Evolutionary conservation across 257 asterid species (phyloP).

Genomic region (Vinca minor): DNA sequence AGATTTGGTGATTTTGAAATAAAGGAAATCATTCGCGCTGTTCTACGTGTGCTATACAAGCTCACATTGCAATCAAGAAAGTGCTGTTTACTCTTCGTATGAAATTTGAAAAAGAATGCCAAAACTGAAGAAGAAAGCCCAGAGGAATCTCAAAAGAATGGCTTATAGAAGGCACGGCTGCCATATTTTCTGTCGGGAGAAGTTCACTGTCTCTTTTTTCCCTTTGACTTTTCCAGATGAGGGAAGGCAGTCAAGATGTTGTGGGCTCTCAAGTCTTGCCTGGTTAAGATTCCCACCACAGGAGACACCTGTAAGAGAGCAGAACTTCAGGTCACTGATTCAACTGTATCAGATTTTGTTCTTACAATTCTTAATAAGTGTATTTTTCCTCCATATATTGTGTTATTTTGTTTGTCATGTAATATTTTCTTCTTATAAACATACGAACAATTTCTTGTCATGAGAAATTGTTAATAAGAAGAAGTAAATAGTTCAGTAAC

Average conservation of each 20-base stretch:
- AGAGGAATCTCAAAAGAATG: background rate
- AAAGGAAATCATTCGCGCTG: background rate
- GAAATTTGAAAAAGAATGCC: constrained; percentile 12
- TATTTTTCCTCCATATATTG: background rate
- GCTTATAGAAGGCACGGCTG: background rate
- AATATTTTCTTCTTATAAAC: background rate
- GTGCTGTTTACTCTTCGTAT: background rate
- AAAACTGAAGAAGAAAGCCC: background rate
- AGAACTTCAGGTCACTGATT: constrained; percentile 20
- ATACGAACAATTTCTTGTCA: background rate
- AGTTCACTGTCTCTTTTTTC: constrained; percentile 43
- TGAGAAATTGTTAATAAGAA: background rate
- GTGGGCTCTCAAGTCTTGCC: constrained; percentile 86
- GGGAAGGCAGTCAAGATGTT: constrained; percentile 71
- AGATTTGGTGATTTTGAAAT: background rate
- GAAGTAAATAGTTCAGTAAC: background rate
- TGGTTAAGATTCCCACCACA: constrained; percentile 75
- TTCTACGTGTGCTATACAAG: background rate
- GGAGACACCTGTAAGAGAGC: constrained; percentile 49
- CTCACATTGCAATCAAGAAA: background rate
- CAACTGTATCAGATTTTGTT: background rate
- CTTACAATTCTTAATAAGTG: background rate
- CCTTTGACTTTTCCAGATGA: constrained; percentile 46
- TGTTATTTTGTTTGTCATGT: background rate
- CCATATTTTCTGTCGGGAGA: background rate